Conservation (phyloP, 306 rosid species). For the Acacia crassicarpa region DNA sequence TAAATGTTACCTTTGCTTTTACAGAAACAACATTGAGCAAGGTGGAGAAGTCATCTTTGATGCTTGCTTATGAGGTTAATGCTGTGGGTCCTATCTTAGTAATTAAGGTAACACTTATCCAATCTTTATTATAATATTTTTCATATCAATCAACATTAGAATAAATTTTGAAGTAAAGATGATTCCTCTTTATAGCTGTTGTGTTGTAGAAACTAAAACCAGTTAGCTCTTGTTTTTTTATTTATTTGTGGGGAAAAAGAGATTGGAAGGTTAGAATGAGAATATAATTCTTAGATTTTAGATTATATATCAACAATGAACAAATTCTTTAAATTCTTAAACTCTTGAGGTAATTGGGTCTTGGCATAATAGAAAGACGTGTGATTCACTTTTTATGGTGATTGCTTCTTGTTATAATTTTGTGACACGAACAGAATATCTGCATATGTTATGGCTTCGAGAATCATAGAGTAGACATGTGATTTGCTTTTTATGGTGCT, state of each 20-base stretch:
- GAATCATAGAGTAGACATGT: background rate
- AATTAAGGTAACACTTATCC: slow-evolving; percentile 66
- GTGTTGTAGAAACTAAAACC: background rate
- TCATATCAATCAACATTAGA: background rate
- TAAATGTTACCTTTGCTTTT: slow-evolving; percentile 30
- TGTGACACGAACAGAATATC: background rate
- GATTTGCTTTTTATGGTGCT: background rate
- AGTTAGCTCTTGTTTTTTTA: background rate
- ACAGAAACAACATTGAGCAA: slow-evolving; percentile 89
- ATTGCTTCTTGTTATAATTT: background rate
- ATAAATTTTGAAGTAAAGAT: slow-evolving; percentile 3
- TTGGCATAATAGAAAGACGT: background rate
- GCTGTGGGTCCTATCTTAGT: slow-evolving; percentile 91
- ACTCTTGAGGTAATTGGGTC: background rate
- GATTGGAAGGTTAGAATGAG: background rate
- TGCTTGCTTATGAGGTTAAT: slow-evolving; percentile 83
- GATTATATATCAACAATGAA: background rate
- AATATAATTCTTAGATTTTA: background rate
- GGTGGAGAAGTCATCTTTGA: slow-evolving; percentile 78
- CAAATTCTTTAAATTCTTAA: background rate
- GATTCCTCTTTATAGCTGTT: background rate
- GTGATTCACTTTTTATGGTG: background rate
- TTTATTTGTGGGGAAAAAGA: background rate
- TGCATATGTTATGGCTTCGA: background rate
- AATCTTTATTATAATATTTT: slow-evolving; percentile 2